These are phyloP conservation scores for Backusella sp. DNA, from an alignment of 192 early-diverging fungal genomes.

Conservation along the genomic window DNA sequence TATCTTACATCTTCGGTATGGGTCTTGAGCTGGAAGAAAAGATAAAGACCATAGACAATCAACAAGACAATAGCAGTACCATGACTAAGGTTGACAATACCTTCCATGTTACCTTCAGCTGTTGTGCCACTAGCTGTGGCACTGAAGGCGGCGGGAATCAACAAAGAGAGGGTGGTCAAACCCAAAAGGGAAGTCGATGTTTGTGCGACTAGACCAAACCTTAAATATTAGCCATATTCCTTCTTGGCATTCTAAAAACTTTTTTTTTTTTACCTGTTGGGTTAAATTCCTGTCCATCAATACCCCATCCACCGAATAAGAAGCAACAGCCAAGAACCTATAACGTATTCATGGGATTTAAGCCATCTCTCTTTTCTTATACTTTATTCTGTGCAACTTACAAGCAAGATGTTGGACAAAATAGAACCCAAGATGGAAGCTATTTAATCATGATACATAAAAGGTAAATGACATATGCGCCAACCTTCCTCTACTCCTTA, in stretches of 20 bases:
- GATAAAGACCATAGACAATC: constrained; percentile 62
- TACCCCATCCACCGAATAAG: constrained; percentile 71
- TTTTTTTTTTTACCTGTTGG: constrained; percentile 40
- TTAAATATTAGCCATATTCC: not conserved
- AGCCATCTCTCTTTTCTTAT: not conserved
- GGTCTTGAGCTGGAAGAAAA: constrained; percentile 89
- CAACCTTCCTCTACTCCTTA: not conserved
- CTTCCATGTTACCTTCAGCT: constrained; percentile 32
- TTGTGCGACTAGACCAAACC: constrained; percentile 50
- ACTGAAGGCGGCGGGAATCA: constrained; percentile 71
- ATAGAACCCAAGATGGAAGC: constrained; percentile 87
- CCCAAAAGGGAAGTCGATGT: constrained; percentile 67
- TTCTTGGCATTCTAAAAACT: not conserved
- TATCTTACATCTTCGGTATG: constrained; percentile 57
- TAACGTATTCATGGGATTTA: not conserved
- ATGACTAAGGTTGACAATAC: constrained; percentile 60
- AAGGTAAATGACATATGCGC: constrained; percentile 1
- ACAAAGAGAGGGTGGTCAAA: constrained; percentile 60
- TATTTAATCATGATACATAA: constrained; percentile 9
- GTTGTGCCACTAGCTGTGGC: constrained; percentile 46
- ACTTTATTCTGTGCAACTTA: constrained; percentile 34
- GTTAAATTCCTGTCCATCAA: constrained; percentile 65
- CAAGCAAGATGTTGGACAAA: constrained; percentile 89
- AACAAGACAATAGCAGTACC: constrained; percentile 70
- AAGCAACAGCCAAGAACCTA: constrained; percentile 80